Conservation (phyloP, 2,329 filamentous ascomycete species). For the Fusarium torulosum region DNA sequence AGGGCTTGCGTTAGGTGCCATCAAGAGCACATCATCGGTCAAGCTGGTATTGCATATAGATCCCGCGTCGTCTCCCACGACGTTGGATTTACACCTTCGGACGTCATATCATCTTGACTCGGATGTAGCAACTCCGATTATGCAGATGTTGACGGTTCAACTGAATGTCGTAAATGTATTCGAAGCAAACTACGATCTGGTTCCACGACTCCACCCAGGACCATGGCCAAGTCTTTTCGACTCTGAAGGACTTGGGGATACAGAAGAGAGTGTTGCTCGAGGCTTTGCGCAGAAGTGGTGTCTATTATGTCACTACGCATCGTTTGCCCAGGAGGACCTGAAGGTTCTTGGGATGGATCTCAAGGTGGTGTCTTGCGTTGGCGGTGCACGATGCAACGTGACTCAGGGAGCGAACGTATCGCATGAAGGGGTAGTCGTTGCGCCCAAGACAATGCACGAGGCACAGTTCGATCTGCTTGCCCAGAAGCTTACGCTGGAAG, state of each 20-base stretch:
- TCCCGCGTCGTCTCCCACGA: slow-evolving; percentile 63
- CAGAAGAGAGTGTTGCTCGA: slow-evolving; percentile 51
- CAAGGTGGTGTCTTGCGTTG: slow-evolving; percentile 69
- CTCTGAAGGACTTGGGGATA: slow-evolving; percentile 61
- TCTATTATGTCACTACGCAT: slow-evolving; percentile 78
- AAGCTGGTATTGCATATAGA: slow-evolving; percentile 63
- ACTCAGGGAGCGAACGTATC: slow-evolving; percentile 56
- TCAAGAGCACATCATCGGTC: slow-evolving; percentile 60
- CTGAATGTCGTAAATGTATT: slow-evolving; percentile 85
- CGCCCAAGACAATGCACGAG: slow-evolving; percentile 77
- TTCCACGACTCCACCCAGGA: slow-evolving; percentile 80
- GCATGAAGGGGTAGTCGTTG: slow-evolving; percentile 63
- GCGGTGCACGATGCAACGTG: slow-evolving; percentile 70
- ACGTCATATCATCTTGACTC: slow-evolving; percentile 83
- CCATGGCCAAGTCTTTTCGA: slow-evolving; percentile 92
- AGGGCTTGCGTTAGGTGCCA: slow-evolving; percentile 60
- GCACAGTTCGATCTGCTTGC: slow-evolving; percentile 79
- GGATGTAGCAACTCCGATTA: slow-evolving; percentile 83
- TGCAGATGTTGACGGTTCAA: slow-evolving; percentile 76
- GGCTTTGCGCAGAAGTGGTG: slow-evolving; percentile 87
- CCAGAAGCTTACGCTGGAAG: slow-evolving; percentile 83
- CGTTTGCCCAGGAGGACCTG: slow-evolving; percentile 80
- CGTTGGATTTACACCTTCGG: slow-evolving; percentile 77
- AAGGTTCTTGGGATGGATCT: slow-evolving; percentile 73
- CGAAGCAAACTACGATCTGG: slow-evolving; percentile 90